phyloP scores from a whole-genome alignment of 164 flowering plant species.

The Houttuynia cordata region DNA sequence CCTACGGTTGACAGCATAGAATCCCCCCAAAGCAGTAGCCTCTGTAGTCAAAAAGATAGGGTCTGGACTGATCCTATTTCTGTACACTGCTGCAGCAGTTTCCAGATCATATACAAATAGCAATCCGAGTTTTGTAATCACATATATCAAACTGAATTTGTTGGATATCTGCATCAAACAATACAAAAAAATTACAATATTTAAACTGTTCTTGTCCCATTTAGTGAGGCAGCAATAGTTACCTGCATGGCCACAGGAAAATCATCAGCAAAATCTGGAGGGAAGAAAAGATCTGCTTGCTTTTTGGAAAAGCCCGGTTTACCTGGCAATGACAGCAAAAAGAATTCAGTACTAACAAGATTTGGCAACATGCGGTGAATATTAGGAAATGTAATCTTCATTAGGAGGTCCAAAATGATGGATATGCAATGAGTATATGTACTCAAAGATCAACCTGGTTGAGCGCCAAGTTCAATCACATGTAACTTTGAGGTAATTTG shows the following conservation, averaged over 20 bases:
- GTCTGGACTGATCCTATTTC: constrained; percentile 97
- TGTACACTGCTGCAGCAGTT: constrained; percentile 89
- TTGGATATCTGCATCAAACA: constrained; percentile 68
- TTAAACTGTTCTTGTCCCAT: background rate
- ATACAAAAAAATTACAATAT: constrained; percentile 4
- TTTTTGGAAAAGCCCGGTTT: constrained; percentile 87
- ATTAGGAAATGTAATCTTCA: too few species aligned
- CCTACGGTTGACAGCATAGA: constrained; percentile 91
- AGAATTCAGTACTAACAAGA: too few species aligned
- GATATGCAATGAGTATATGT: background rate
- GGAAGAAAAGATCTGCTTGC: constrained; percentile 98
- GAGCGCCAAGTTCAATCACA: constrained; percentile 97
- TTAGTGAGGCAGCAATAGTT: background rate
- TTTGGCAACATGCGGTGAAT: background rate
- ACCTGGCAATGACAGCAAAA: constrained; percentile 34
- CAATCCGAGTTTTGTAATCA: constrained; percentile 96
- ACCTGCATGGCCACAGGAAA: constrained; percentile 99
- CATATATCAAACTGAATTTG: constrained; percentile 78
- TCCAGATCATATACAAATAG: constrained; percentile 97
- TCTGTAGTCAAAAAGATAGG: constrained; percentile 95
- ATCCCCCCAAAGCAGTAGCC: constrained; percentile 92
- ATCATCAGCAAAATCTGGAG: constrained; percentile 98
- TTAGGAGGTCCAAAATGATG: background rate
- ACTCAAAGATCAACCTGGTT: constrained; percentile 51
- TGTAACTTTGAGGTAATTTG: constrained; percentile 85